Evolutionary conservation across 2,329 filamentous ascomycete genomes (phyloP).

Genomic region (Phialophora macrospora): DNA sequence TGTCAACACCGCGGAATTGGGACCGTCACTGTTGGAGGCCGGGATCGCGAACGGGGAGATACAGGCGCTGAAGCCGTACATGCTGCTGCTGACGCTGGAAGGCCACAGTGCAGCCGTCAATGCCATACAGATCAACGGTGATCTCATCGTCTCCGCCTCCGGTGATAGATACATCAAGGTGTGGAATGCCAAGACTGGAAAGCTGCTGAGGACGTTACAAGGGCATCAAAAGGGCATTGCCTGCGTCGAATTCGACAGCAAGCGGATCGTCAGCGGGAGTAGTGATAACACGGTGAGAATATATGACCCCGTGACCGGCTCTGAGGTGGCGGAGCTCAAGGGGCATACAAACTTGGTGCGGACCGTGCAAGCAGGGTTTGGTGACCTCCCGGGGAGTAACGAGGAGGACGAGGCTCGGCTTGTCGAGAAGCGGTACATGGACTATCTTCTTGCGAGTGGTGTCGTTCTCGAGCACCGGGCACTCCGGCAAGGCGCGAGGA

Average conservation of each 20-base stretch:
- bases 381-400: slow-evolving; percentile 79
- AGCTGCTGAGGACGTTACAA: slow-evolving; percentile 75
- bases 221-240: slow-evolving; percentile 96
- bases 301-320: slow-evolving; percentile 82
- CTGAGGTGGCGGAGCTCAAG: slow-evolving; percentile 85
- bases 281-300: slow-evolving; percentile 96
- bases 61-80: slow-evolving; percentile 66
- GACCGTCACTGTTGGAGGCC: slow-evolving; percentile 51
- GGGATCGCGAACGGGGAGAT: slow-evolving; percentile 50
- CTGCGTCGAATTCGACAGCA: slow-evolving; percentile 94
- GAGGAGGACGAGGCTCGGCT: slow-evolving; percentile 76
- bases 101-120: slow-evolving; percentile 94
- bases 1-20: slow-evolving; percentile 53
- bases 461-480: slow-evolving; percentile 43
- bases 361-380: slow-evolving; percentile 93
- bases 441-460: slow-evolving; percentile 60
- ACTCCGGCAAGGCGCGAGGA: slow-evolving; percentile 49
- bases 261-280: slow-evolving; percentile 91
- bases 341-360: slow-evolving; percentile 85
- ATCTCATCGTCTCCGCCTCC: slow-evolving; percentile 91
- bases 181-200: slow-evolving; percentile 85
- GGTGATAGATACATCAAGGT: slow-evolving; percentile 93
- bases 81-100: slow-evolving; percentile 75
- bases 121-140: slow-evolving; percentile 84
- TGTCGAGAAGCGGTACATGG: slow-evolving; percentile 72